Percentiles rank a stretch among this genome's conserved stretches.
Evolutionary conservation across 1,284 basidiomycete species (phyloP).

Genomic region (Polyporus tsugae): DNA sequence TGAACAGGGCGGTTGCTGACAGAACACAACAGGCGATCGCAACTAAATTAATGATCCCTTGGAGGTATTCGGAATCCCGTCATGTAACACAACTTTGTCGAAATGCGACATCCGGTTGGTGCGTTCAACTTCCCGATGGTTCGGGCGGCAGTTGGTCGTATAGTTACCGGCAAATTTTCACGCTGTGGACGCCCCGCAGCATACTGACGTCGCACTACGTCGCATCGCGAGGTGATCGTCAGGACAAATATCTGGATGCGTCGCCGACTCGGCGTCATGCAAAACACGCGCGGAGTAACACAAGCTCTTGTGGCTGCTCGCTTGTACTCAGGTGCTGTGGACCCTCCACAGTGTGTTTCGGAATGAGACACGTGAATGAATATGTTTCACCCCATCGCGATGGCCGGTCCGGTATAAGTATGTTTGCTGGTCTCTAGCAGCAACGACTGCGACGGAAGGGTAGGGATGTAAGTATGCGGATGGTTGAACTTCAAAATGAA

Average conservation of each 20-base stretch:
- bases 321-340: slow-evolving; percentile 1
- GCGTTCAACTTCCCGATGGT: background rate
- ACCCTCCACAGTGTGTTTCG: slow-evolving; percentile 1
- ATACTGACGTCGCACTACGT: background rate
- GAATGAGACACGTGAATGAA: background rate
- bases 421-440: background rate
- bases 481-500: background rate
- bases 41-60: slow-evolving; percentile 3
- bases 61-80: background rate
- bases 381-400: background rate
- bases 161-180: background rate
- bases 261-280: background rate
- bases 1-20: slow-evolving; percentile 5
- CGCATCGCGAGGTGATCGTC: slow-evolving; percentile 5
- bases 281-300: background rate
- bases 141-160: background rate
- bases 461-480: background rate
- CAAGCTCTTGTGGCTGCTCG: background rate
- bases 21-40: background rate
- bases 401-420: background rate
- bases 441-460: background rate
- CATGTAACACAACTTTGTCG: background rate
- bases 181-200: background rate
- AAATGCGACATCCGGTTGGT: background rate
- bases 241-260: background rate